These are phyloP conservation scores for Lumnitzera racemosa DNA, from an alignment of 345 rosid species.

Conservation along the genomic window DNA sequence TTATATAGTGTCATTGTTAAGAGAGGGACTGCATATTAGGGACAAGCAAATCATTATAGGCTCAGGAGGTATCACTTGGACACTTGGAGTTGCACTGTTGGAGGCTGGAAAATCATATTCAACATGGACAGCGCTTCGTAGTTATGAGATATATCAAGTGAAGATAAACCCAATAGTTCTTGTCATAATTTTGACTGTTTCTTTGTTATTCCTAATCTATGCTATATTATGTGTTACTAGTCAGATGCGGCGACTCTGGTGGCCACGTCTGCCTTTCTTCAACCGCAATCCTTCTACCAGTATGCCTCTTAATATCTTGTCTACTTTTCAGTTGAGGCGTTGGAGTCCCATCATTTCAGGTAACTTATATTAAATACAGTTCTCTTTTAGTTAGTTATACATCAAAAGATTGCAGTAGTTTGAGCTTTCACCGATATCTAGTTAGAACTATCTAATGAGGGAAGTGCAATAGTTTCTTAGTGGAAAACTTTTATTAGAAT, in stretches of 20 bases:
- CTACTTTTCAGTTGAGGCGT: conserved; percentile 70
- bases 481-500: no score
- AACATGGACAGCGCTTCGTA: conserved; percentile 44
- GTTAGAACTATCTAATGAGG: no score
- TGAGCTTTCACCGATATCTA: no score
- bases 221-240: conserved; percentile 66
- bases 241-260: conserved; percentile 59
- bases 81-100: conserved; percentile 84
- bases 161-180: conserved; percentile 65
- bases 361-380: conserved; percentile 17
- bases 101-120: conserved; percentile 83
- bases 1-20: conserved; percentile 63
- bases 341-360: conserved; percentile 91
- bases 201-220: conserved; percentile 64
- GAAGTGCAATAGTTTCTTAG: no score
- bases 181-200: conserved; percentile 41
- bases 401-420: no score
- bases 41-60: conserved; percentile 72
- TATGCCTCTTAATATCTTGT: conserved; percentile 65
- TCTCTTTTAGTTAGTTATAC: background rate
- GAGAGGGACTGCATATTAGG: conserved; percentile 89
- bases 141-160: conserved; percentile 51
- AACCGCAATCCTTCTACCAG: conserved; percentile 50
- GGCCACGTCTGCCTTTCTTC: conserved; percentile 72
- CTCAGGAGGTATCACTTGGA: conserved; percentile 97